Base-by-base conservation (phyloP, 2,329 filamentous ascomycete species). In the Penicillium sp. region DNA sequence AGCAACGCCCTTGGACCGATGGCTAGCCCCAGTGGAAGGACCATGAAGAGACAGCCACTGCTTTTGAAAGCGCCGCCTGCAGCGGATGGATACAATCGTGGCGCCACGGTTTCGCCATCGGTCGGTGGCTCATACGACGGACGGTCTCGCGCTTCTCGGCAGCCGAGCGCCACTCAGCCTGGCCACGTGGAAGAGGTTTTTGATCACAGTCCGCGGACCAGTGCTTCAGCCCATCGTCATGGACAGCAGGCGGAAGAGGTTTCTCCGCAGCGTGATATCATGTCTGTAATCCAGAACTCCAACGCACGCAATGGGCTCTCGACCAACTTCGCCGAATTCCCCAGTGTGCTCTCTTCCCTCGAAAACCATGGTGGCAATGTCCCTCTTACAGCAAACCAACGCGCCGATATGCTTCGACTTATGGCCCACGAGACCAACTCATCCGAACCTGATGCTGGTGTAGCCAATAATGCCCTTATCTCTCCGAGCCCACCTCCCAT, bases 381-480 rank as follows among this genome's bases (percentile, higher is more conserved):
- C 7, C 72, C 72, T 16, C 65, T 76, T 11, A 74, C 69, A n/a
- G 61, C 69, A 9, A 69, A 71, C 27, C 72, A 76, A 50, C 72
- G 73, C n/a, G 73, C 72, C 16, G 72, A 75, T 50, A 72, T 75
- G 68, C 68, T 76, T 35, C 72, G 73, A 33, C 66, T 75, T 46
- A 75, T 76, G 61, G 72, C 72, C 45, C 71, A 70, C 53, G 72
- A 76, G 50, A 75, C 70, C 52, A 75, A 69, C 46, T 63, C 71
- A 1, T 65, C 66, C 4, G 71, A 75, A 19, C 65, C 70, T 13
- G 68, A 69, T 13, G 60, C 65, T 22, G 58, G 66, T 0, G 59
- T 66, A 6, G 64, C 66, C 3, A 81, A 82, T 63, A 83, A 81
- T 55, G 80, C 81, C 2, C 71, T 84, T 10, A 73, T 79, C 37